Conservation (phyloP, 2,329 filamentous ascomycete species). For the Botrytis squamosa region DNA sequence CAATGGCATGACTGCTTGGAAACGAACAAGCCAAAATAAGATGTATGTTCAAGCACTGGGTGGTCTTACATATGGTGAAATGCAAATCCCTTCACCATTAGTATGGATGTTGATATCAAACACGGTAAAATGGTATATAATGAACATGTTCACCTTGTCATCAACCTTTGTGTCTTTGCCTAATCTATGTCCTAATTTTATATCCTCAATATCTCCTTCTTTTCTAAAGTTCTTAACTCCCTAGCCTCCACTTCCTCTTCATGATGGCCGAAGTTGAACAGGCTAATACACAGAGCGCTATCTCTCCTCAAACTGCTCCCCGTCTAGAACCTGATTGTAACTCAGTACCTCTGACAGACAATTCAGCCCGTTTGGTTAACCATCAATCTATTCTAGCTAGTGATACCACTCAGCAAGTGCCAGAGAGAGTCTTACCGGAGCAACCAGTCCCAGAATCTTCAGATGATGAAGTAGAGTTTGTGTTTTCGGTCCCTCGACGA, state of each 20-base stretch:
- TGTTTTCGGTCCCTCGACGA: slow-evolving; percentile 45
- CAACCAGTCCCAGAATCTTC: slow-evolving; percentile 28
- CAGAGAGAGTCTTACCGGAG: background rate
- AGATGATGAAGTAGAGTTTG: slow-evolving; percentile 47
- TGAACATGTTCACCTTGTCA: background rate
- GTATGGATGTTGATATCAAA: background rate
- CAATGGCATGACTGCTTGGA: background rate
- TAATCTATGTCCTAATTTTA: background rate
- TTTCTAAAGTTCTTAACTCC: slow-evolving; percentile 4
- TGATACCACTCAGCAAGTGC: background rate
- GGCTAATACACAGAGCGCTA: background rate
- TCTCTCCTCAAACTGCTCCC: background rate
- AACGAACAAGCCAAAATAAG: background rate
- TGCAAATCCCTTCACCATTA: slow-evolving; percentile 9
- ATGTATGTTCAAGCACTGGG: background rate
- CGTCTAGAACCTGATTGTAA: background rate
- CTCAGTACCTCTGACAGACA: background rate
- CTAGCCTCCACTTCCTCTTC: background rate
- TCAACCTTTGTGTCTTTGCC: slow-evolving; percentile 16
- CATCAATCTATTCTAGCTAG: background rate
- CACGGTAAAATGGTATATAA: background rate
- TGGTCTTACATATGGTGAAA: background rate
- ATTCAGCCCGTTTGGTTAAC: background rate
- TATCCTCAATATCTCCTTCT: slow-evolving; percentile 4
- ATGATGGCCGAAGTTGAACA: background rate